These are phyloP conservation scores for Zygotorulaspora chibaensis DNA, from an alignment of 805 yeast genomes.

Conservation along the genomic window DNA sequence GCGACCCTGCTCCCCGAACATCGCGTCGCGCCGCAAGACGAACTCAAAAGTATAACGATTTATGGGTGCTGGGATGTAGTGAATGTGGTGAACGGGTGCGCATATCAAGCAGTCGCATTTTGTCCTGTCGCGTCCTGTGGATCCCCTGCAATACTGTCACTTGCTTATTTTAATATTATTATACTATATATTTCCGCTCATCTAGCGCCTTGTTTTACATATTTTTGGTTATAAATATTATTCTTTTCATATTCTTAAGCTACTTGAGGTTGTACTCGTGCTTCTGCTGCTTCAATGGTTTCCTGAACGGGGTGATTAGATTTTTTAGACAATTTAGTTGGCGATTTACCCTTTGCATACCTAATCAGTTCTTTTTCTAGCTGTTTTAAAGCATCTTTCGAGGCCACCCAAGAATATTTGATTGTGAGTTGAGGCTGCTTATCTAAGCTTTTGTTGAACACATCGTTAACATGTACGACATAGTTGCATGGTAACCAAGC, in stretches of 20 bases:
- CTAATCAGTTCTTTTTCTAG: conserved; percentile 31
- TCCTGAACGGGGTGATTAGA: conserved; percentile 8
- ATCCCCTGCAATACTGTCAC: no score
- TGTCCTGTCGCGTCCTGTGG: no score
- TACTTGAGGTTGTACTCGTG: conserved; percentile 7
- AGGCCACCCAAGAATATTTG: conserved; percentile 32
- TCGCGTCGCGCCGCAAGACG: no score
- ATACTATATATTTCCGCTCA: no score
- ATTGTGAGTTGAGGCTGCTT: conserved; percentile 38
- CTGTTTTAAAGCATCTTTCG: conserved; percentile 31
- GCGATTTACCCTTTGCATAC: conserved; percentile 16
- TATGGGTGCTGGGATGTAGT: no score
- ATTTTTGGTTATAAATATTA: neutral
- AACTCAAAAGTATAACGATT: no score
- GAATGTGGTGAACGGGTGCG: no score
- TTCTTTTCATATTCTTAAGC: conserved; percentile 1
- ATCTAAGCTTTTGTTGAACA: conserved; percentile 39
- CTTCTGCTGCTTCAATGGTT: conserved; percentile 10
- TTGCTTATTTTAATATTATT: no score
- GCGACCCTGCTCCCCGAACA: no score
- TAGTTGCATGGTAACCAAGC: conserved; percentile 37
- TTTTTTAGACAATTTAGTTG: conserved; percentile 8
- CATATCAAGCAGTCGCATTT: no score
- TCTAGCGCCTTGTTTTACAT: neutral
- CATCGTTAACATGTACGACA: conserved; percentile 35